Base-by-base conservation (phyloP, 495 filamentous ascomycete genomes). In the Hypoxylon fuscum region DNA sequence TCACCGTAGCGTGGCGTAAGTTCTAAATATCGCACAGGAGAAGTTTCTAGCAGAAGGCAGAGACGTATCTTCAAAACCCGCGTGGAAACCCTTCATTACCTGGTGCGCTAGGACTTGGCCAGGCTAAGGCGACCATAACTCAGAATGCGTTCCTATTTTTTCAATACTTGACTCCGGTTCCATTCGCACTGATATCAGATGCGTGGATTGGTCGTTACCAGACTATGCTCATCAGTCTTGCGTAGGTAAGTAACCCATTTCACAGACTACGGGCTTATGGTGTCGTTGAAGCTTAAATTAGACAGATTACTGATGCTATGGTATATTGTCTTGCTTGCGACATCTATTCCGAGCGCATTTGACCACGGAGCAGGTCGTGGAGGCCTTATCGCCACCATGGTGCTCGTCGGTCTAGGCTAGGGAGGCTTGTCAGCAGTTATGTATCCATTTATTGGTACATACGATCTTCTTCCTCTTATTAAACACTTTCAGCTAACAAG, bases 1-100 rank as follows among this genome's bases (percentile, higher is more conserved):
- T 41, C 2, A 40, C 54, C 11, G 34, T 58, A 10, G 27, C 43
- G 29, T 58, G 54, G 54, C 54, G 54, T 58, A 29, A 31, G 54
- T 58, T 27, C 25, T 8, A 27, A 27, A 27, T 27, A n/a, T n/a
- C n/a, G n/a, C n/a, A n/a, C n/a, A n/a, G n/a, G n/a, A n/a, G n/a
- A n/a, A n/a, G n/a, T n/a, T n/a, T n/a, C n/a, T n/a, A n/a, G n/a
- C n/a, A n/a, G n/a, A n/a, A n/a, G n/a, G n/a, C n/a, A 27, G 48
- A 51, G 10, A 51, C 38, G 9, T 51, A 51, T 12, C 34, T 51
- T 7, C 48, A 51, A 10, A 48, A 42, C 17, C 18, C 34, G 10
- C 5, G 35, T n/a, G 55, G 45, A 0, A 50, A 35, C 2, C 3
- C 2, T 1, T 43, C n/a, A 0, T 4, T 23, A 1, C 55, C 55